phyloP scores from a whole-genome alignment of 768 basidiomycete genomes.

The Calvatia gigantea region DNA sequence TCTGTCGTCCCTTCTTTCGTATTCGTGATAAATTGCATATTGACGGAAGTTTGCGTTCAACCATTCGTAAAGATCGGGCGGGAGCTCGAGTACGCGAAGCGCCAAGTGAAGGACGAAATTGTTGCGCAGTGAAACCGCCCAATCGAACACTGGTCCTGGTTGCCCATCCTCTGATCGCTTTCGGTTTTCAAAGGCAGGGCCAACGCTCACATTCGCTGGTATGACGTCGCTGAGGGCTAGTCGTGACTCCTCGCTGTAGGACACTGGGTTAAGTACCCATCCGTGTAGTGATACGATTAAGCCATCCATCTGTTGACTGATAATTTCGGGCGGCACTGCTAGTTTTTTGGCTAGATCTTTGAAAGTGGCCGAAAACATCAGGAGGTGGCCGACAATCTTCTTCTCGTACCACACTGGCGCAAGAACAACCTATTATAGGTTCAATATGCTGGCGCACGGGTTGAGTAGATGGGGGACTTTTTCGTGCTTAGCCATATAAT shows the following conservation, averaged over 20 bases:
- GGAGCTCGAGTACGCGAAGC: constrained; percentile 44
- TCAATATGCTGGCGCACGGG: neutral
- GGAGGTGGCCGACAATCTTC: constrained; percentile 44
- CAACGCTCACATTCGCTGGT: neutral
- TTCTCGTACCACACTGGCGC: constrained; percentile 45
- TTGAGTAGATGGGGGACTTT: constrained; percentile 31
- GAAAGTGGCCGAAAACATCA: constrained; percentile 31
- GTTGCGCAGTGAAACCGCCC: neutral
- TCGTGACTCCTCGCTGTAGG: constrained; percentile 5
- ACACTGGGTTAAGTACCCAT: constrained; percentile 5
- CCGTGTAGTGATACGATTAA: constrained; percentile 7
- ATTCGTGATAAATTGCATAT: constrained; percentile 50
- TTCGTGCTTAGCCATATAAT: constrained; percentile 40
- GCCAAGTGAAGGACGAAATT: constrained; percentile 30
- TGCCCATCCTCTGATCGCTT: neutral
- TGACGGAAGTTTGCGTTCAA: constrained; percentile 28
- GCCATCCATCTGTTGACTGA: neutral
- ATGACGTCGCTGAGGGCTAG: constrained; percentile 2
- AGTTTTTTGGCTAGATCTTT: constrained; percentile 32
- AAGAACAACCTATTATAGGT: constrained; percentile 40
- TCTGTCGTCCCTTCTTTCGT: constrained; percentile 27
- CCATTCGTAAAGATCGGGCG: constrained; percentile 43
- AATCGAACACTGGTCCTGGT: neutral
- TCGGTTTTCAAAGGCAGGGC: neutral
- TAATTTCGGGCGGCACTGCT: constrained; percentile 36